A percentile compares a stretch with the other conserved stretches of the same genome.
Evolutionary conservation across 192 early-diverging fungal species (phyloP).

Genomic region (Backusella psychrophila): DNA sequence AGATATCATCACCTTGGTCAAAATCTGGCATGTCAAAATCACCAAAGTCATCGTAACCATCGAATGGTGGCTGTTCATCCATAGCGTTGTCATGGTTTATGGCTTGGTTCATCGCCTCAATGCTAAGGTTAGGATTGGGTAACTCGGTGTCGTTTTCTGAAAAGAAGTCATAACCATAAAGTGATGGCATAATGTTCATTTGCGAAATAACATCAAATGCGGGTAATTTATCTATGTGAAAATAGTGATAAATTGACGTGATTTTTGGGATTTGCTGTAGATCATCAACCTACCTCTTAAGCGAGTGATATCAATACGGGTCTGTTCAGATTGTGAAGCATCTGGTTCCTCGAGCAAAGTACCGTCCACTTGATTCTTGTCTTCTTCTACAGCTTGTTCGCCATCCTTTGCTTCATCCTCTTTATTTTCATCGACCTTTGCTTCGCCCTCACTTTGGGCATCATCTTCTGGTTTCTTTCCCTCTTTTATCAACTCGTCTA

Average conservation of each 20-base stretch:
- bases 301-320: slow-evolving; percentile 37
- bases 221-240: slow-evolving; percentile 16
- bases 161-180: slow-evolving; percentile 69
- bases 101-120: slow-evolving; percentile 6
- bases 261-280: background rate
- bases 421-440: too few species aligned
- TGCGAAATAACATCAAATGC: background rate
- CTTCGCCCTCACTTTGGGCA: background rate
- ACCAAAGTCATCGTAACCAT: background rate
- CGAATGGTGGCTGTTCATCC: background rate
- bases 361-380: background rate
- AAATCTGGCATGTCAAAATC: slow-evolving; percentile 21
- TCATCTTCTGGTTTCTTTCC: background rate
- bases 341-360: background rate
- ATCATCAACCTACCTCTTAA: slow-evolving; percentile 34
- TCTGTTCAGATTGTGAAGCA: background rate
- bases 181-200: slow-evolving; percentile 61
- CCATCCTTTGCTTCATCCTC: background rate
- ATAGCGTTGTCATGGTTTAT: slow-evolving; percentile 9
- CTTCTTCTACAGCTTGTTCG: background rate
- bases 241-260: background rate
- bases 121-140: slow-evolving; percentile 14
- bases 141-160: slow-evolving; percentile 53
- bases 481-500: background rate
- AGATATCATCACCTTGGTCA: slow-evolving; percentile 18